These are phyloP conservation scores for Colletotrichum godetiae DNA, from an alignment of 2,329 filamentous ascomycete species.

Conservation along the genomic window DNA sequence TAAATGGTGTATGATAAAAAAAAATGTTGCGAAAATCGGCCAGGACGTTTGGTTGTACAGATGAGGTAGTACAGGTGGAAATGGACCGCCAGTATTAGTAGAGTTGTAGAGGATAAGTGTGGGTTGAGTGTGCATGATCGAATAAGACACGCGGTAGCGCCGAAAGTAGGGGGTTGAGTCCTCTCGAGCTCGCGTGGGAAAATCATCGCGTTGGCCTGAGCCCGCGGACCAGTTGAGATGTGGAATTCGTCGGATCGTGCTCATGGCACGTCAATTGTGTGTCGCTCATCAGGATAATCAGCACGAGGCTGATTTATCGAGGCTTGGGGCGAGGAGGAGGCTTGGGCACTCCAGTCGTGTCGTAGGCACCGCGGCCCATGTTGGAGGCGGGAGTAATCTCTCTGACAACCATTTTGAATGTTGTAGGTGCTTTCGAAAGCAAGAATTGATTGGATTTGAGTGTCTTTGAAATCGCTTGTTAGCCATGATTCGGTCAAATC, in stretches of 20 bases:
- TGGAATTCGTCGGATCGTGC: conserved; percentile 13
- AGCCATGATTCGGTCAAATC: conserved; percentile 28
- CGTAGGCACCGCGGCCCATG: conserved; percentile 64
- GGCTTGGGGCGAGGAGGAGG: conserved; percentile 56
- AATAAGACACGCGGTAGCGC: conserved; percentile 24
- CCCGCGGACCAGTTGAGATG: conserved; percentile 3
- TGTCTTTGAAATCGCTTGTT: conserved; percentile 23
- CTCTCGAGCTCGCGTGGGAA: conserved; percentile 32
- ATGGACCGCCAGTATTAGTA: conserved; percentile 31
- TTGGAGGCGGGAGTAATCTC: conserved; percentile 49
- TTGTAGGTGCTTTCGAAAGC: conserved; percentile 4
- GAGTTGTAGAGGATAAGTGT: conserved; percentile 20
- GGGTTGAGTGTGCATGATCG: conserved; percentile 18
- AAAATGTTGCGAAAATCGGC: conserved; percentile 33
- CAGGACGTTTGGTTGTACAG: conserved; percentile 29
- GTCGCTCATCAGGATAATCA: background rate
- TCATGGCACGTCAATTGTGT: conserved; percentile 12
- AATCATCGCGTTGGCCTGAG: conserved; percentile 36
- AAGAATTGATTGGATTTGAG: background rate
- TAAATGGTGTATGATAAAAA: conserved; percentile 44
- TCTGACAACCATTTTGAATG: conserved; percentile 49
- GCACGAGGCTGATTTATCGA: conserved; percentile 42
- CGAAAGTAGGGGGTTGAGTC: conserved; percentile 21
- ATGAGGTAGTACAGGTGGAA: conserved; percentile 28
- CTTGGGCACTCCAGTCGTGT: conserved; percentile 62